Evolutionary conservation across 139 green algal genomes (phyloP), one percentile per base, ranked within the genome.

Genomic region (Gonium pectorale): DNA sequence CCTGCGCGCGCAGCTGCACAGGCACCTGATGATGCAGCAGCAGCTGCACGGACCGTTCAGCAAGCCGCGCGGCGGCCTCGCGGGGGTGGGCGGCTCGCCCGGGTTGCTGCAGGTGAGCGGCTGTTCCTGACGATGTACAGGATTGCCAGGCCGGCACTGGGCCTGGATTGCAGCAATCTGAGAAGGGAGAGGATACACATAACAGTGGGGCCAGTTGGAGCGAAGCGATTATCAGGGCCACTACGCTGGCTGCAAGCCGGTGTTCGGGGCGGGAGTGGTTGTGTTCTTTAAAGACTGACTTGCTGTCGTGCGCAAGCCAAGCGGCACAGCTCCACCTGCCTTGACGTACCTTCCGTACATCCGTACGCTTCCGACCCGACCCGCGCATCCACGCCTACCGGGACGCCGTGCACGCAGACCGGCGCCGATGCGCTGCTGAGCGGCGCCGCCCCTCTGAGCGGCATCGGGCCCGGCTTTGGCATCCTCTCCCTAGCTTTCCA

Each of bases 401-500:
- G 49, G 13, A 56, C n/a, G n/a, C n/a, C n/a, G n/a, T n/a, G n/a
- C n/a, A n/a, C 11, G 5, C 78, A 85, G 79, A 24, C 60, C 8
- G 56, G 46, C 7, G 51, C 79, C 4, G 59, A 82, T 29, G 26
- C 75, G 29, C 49, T 85, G 62, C 4, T 35, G 35, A 49, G 64
- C 35, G 37, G 41, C 37, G 13, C 40, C 22, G 2, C 33, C 33
- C 64, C 63, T 17, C 33, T 78, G 31, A 59, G 40, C 37, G 79
- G 63, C 49, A 77, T 85, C 2, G 79, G 79, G 4, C 64, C 79
- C 35, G 79, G 79, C 46, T 77, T 75, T 24, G 79, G 79, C 27
- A 54, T 85, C 41, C 46, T 85, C 9, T 85, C 79, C 3, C 33
- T 85, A 26, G 79, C 79, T 49, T 85, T 85, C 79, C 63, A 85